Evolutionary conservation across 2,329 filamentous ascomycete genomes (phyloP), one percentile per base, ranked within the genome.

Genomic region (Aspergillus pseudoviridinutans): DNA sequence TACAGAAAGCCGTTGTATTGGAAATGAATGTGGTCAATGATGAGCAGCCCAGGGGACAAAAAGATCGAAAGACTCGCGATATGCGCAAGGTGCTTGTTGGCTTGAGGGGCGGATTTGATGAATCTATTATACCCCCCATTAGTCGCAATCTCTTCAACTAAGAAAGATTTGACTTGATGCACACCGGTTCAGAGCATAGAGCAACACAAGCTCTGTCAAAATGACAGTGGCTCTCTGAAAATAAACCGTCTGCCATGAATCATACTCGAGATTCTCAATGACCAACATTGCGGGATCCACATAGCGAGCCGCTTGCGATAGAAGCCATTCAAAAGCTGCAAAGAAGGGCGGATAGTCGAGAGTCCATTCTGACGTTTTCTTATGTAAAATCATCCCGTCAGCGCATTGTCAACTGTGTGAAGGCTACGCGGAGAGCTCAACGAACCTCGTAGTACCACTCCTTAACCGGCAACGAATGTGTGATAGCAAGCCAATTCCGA

Each of bases 1-100:
- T 97, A 99, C 76, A 99, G 86, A 76, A 92, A 92, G 44, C 94
- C 93, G 78, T 99, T 99, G 79, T 99, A 99, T 79, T 99, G 94
- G 74, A 99, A 99, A 74, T 97, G 92, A 63, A 97, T 93, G 73
- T 99, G 94, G 71, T 99, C 94, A 73, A 99, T 97, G 71, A 99
- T 95, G 59, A 99, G 81, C 38, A 99, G 84, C 1, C 93, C 94
- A 0, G 94, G 94, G 0, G 92, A 97, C 12, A 97, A 84, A 3
- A 97, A 79, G 58, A 99, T 87, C 1, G 93, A 97, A 56, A 97
- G 81, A 25, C 92, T 92, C 50, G 89, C 90, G 25, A 90, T 91
- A 70, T 97, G 92, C 10, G 92, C 89, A 50, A 90, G 86, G 49
- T 86, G 86, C 69, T 87, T 92, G n/a, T 84, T 84, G 7, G 76